A percentile compares a stretch with the other conserved stretches of the same genome.
Evolutionary conservation across 2,329 filamentous ascomycete genomes (phyloP).

Genomic region (Lasiodiplodia sp.): DNA sequence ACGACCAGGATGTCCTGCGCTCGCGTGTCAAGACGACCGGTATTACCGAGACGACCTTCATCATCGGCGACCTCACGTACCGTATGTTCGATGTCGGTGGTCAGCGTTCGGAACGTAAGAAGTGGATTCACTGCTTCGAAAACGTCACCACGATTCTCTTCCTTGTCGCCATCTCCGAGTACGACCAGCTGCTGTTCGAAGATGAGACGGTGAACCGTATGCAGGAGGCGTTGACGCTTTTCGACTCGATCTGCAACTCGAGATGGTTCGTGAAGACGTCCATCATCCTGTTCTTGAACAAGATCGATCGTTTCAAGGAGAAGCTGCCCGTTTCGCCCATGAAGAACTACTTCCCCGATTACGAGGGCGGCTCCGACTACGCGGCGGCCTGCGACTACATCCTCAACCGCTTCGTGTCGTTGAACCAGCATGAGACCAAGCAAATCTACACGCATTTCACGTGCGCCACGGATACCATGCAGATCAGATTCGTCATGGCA

Average conservation of each 20-base stretch:
- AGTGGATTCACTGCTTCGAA: slow-evolving; percentile 99
- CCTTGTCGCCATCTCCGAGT: slow-evolving; percentile 95
- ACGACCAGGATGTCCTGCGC: slow-evolving; percentile 91
- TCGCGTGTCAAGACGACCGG: slow-evolving; percentile 98
- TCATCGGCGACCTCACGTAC: slow-evolving; percentile 92
- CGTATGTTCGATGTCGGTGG: slow-evolving; percentile 98
- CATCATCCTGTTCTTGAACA: slow-evolving; percentile 77
- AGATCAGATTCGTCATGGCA: slow-evolving; percentile 99
- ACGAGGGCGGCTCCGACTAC: slow-evolving; percentile 94
- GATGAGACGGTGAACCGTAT: slow-evolving; percentile 86
- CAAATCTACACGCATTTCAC: slow-evolving; percentile 99
- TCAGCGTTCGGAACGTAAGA: slow-evolving; percentile 95
- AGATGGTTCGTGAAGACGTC: slow-evolving; percentile 76
- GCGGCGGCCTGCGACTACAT: slow-evolving; percentile 97
- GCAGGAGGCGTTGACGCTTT: slow-evolving; percentile 74
- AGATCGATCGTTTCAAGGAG: slow-evolving; percentile 78
- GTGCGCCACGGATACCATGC: slow-evolving; percentile 96
- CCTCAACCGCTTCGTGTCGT: slow-evolving; percentile 94
- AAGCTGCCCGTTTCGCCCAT: slow-evolving; percentile 76
- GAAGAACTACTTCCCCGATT: slow-evolving; percentile 79
- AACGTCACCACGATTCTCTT: slow-evolving; percentile 97
- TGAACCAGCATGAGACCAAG: slow-evolving; percentile 99
- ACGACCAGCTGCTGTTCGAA: slow-evolving; percentile 94
- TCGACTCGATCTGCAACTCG: slow-evolving; percentile 77
- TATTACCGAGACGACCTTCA: slow-evolving; percentile 96